Percentiles rank a stretch among this genome's conserved stretches.
Conservation (phyloP, 768 basidiomycete genomes). For the Termitomyces sp. region DNA sequence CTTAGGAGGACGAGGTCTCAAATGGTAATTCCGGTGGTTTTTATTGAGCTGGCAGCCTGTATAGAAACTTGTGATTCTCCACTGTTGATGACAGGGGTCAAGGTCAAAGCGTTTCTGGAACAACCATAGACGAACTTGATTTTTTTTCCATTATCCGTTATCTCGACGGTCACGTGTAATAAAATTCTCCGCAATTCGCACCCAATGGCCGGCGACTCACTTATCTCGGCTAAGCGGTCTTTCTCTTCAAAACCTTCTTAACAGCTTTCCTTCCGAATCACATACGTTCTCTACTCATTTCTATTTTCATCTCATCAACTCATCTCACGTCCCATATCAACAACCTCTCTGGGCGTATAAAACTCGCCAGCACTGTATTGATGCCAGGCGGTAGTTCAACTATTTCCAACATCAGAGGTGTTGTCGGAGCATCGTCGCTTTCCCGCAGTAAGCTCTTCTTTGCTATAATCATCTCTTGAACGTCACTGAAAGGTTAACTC, state of each 20-base stretch:
- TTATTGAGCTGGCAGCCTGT: not conserved
- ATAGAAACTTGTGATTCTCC: not conserved
- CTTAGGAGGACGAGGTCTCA: not conserved
- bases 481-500: not conserved
- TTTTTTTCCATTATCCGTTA: constrained; percentile 7
- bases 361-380: not conserved
- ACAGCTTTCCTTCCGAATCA: not conserved
- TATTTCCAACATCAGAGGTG: constrained; percentile 1
- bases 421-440: constrained; percentile 1
- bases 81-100: not conserved
- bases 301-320: not conserved
- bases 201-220: constrained; percentile 5
- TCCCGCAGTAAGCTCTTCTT: constrained; percentile 11
- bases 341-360: not conserved
- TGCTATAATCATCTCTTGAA: not conserved
- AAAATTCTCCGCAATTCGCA: not conserved
- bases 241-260: constrained; percentile 7
- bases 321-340: not conserved
- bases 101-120: not conserved
- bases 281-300: constrained; percentile 1
- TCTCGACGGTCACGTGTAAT: constrained; percentile 7
- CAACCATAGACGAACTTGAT: not conserved
- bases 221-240: constrained; percentile 15
- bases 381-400: constrained; percentile 7
- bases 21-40: not conserved